A percentile compares a stretch with the other conserved stretches of the same genome.
phyloP scores from a whole-genome alignment of 140 eudicot species.

The Ambrosia hybrid region DNA sequence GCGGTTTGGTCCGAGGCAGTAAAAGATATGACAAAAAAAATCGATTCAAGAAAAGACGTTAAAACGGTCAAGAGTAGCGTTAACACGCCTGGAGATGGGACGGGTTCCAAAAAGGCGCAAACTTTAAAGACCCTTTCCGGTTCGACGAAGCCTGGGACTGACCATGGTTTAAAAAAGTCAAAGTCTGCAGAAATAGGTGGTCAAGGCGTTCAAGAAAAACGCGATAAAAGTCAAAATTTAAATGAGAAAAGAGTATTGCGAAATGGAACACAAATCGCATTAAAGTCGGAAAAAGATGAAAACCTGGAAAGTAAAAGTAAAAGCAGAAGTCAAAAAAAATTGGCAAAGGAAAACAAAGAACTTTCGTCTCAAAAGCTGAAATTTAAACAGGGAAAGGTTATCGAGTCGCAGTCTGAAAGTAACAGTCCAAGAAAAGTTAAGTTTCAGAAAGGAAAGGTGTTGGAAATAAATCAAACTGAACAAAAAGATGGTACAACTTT shows the following conservation, averaged over 20 bases:
- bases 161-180: slow-evolving; percentile 23
- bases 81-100: slow-evolving; percentile 16
- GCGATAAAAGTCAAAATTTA: slow-evolving; percentile 3
- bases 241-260: not conserved
- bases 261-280: slow-evolving; percentile 8
- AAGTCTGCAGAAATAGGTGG: slow-evolving; percentile 6
- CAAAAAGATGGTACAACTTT: slow-evolving; percentile 16
- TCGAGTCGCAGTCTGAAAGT: slow-evolving; percentile 25
- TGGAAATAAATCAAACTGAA: slow-evolving; percentile 20
- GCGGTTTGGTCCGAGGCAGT: slow-evolving; percentile 17
- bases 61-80: slow-evolving; percentile 11
- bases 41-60: slow-evolving; percentile 29
- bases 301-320: not conserved
- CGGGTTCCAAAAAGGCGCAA: slow-evolving; percentile 22
- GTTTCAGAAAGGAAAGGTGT: slow-evolving; percentile 33
- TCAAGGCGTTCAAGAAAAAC: slow-evolving; percentile 40
- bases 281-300: slow-evolving; percentile 19
- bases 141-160: slow-evolving; percentile 2
- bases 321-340: slow-evolving; percentile 12
- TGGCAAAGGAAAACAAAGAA: slow-evolving; percentile 29
- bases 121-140: slow-evolving; percentile 1
- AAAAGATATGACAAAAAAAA: slow-evolving; percentile 18
- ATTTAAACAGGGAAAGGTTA: slow-evolving; percentile 41
- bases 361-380: slow-evolving; percentile 33
- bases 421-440: slow-evolving; percentile 32